Conservation (phyloP, 2,329 filamentous ascomycete genomes). For the Rutstroemia sp. region DNA sequence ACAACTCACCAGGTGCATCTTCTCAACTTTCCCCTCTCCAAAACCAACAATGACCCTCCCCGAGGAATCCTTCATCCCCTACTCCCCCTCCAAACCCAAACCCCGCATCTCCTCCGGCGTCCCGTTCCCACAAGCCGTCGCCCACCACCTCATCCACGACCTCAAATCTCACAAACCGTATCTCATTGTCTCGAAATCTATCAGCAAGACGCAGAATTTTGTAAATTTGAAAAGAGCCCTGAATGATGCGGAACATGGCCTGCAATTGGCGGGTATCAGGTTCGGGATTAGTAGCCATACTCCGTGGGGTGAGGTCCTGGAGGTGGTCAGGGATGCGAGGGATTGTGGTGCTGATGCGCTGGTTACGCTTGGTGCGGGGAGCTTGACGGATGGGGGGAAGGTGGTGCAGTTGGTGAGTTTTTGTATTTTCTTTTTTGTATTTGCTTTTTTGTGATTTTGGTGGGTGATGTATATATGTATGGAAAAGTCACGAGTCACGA, state of each 20-base stretch:
- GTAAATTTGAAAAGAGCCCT: slow-evolving; percentile 20
- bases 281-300: slow-evolving; percentile 29
- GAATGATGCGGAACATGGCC: slow-evolving; percentile 4
- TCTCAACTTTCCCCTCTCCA: too few relatives aligned
- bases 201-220: slow-evolving; percentile 28
- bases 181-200: slow-evolving; percentile 29
- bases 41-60: not conserved
- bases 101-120: slow-evolving; percentile 11
- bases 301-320: slow-evolving; percentile 28
- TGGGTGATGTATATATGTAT: not conserved
- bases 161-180: slow-evolving; percentile 25
- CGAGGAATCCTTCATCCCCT: not conserved
- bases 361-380: slow-evolving; percentile 30
- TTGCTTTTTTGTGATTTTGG: too few relatives aligned
- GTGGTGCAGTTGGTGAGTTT: slow-evolving; percentile 23
- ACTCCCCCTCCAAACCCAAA: slow-evolving; percentile 36
- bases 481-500: too few relatives aligned
- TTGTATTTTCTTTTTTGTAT: not conserved
- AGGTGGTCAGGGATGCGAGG: slow-evolving; percentile 24
- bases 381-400: slow-evolving; percentile 29
- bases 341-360: slow-evolving; percentile 23
- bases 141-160: slow-evolving; percentile 24
- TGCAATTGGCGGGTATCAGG: slow-evolving; percentile 25
- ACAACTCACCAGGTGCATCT: too few relatives aligned
- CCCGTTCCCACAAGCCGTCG: slow-evolving; percentile 13